Base-by-base conservation (phyloP, 129 eudicot species). In the Pseudognaphalium luteoalbum region DNA sequence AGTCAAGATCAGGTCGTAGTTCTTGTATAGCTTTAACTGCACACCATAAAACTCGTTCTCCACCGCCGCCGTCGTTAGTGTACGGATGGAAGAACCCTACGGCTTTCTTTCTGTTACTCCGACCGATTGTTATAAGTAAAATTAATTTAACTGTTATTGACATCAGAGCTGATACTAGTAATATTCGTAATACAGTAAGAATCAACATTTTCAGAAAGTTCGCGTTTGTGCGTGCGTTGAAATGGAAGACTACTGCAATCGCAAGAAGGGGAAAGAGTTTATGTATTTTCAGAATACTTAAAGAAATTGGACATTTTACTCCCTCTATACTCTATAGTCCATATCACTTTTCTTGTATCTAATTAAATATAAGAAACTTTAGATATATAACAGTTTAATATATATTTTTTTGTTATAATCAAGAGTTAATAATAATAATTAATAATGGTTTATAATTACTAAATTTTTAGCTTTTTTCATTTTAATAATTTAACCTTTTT, bases 41-140 rank as follows among this genome's bases (percentile, higher is more conserved):
- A 66, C 99, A 95, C 99, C 99, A 95, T 7, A 95, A 72, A 37
- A 95, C 99, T 73, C 99, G 77, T 76, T 95, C 99, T 10, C 97
- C 99, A 4, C 99, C 99, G 66, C 99, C 97, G 78, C 99, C 99
- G 71, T 95, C 99, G 85, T 95, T 95, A 74, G 99, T 91, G 89
- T 83, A 95, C 0, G 99, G 99, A 66, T 95, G 97, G 70, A 95
- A 95, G 85, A 95, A 87, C 68, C 91, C 96, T 35, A 89, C 89
- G 14, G 98, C 87, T 25, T 68, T 77, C 57, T 74, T 80, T 44
- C 82, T 81, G 79, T 60, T 82, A 62, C 83, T 66, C 44, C 88
- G 88, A 39, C 80, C 80, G 10, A 57, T 75, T 51, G 82, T 32
- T 10, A 86, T 12, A 33, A 44, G 72, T 20, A 73, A 15, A n/a